Base-by-base conservation (phyloP, 208 protist genomes). In the Wallacemonas sp. region DNA sequence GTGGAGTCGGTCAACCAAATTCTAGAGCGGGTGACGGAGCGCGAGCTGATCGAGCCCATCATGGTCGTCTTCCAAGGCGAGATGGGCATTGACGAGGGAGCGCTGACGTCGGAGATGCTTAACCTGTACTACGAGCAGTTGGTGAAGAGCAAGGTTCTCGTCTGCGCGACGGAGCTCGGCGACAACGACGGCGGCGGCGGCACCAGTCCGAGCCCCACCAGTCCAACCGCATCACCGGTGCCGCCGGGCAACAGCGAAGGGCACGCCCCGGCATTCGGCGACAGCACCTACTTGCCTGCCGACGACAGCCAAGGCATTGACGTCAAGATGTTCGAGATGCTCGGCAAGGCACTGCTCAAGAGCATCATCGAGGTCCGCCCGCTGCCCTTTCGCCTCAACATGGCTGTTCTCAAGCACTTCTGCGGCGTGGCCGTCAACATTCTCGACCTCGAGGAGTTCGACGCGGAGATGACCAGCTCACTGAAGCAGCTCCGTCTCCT, bases 41-140 rank as follows among this genome's bases (percentile, higher is more conserved):
- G 68, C 3, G 73, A 88, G 57, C 41, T 87, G 5, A 44, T 86
- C 25, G 62, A 62, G 36, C 81, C 81, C 10, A 81, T 88, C 55
- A 86, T 88, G 76, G 81, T 87, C 5, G 85, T 91, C 25, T 91
- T 87, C 38, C 85, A 91, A 57, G 85, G 85, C 28, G 85, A 91
- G 74, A 44, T 61, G 28, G 85, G 81, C 65, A 84, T 91, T 33
- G 85, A 91, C 67, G 81, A 91, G 44, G 85, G 81, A 20, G 85
- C 81, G 3, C 72, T 91, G 20, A 86, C 85, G 22, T 81, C 81
- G 2, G 81, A 91, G 71, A 87, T 91, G 85, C 70, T 91, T 23
- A 86, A 81, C 52, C 38, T 87, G 22, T 91, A 84, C 54, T 91
- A 84, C 57, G 76, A 83, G n/a, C 84, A 91, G 64, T 20, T 87